These are phyloP conservation scores for Mediolabrus comicus DNA, from an alignment of 108 stramenopile genomes.

Conservation along the genomic window DNA sequence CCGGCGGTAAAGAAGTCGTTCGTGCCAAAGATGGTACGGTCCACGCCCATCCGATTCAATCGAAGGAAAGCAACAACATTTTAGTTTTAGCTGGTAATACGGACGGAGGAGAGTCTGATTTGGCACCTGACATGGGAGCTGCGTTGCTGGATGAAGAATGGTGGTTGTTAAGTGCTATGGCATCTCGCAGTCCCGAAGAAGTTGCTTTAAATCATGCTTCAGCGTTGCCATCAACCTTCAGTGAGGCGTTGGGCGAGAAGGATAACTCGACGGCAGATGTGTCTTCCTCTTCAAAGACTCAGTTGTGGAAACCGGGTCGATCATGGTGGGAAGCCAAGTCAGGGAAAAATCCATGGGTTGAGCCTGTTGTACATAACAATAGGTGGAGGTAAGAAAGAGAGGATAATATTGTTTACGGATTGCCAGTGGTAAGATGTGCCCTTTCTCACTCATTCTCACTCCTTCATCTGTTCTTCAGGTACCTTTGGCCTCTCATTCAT, in stretches of 20 bases:
- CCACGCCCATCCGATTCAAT: slow-evolving; percentile 33
- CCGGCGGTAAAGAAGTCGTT: slow-evolving; percentile 10
- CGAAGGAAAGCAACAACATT: slow-evolving; percentile 26
- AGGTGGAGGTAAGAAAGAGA: slow-evolving; percentile 80
- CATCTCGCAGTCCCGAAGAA: slow-evolving; percentile 35
- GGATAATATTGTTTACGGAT: neutral
- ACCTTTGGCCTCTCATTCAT: slow-evolving; percentile 90
- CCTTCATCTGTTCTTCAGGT: slow-evolving; percentile 44
- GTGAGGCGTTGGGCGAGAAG: slow-evolving; percentile 84
- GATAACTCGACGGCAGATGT: slow-evolving; percentile 19
- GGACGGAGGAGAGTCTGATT: neutral
- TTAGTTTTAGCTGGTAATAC: slow-evolving; percentile 17
- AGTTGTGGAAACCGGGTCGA: slow-evolving; percentile 87
- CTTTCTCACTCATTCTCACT: neutral
- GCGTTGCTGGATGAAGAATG: slow-evolving; percentile 83
- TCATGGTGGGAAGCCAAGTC: slow-evolving; percentile 92
- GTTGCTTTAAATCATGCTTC: slow-evolving; percentile 45
- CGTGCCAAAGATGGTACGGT: slow-evolving; percentile 43
- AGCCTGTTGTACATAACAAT: slow-evolving; percentile 86
- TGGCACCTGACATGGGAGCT: slow-evolving; percentile 25
- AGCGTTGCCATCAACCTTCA: slow-evolving; percentile 72
- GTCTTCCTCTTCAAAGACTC: slow-evolving; percentile 51
- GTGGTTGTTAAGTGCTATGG: slow-evolving; percentile 75
- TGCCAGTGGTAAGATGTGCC: neutral
- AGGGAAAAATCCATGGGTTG: slow-evolving; percentile 89